phyloP scores from a whole-genome alignment of 2,329 filamentous ascomycete genomes.

The Cadophora sp. region DNA sequence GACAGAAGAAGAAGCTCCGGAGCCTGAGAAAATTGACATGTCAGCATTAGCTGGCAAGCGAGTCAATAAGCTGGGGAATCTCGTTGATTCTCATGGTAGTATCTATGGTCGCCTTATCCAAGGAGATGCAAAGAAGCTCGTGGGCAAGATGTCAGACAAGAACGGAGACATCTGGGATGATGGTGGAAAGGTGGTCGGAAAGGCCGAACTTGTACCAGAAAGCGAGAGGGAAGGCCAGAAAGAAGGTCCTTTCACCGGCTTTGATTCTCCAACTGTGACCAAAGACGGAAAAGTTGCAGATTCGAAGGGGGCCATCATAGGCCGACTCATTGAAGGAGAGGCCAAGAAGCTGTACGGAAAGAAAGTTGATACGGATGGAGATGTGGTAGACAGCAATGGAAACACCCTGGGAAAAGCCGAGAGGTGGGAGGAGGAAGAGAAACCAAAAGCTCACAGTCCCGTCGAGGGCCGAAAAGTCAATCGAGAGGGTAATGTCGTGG shows the following conservation, averaged over 20 bases:
- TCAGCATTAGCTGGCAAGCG: constrained; percentile 72
- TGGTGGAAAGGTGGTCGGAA: constrained; percentile 72
- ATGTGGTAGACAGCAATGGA: constrained; percentile 79
- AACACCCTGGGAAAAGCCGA: constrained; percentile 64
- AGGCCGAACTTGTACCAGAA: constrained; percentile 71
- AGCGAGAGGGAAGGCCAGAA: constrained; percentile 67
- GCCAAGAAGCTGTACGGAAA: constrained; percentile 75
- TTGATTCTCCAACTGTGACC: constrained; percentile 67
- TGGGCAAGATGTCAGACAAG: constrained; percentile 74
- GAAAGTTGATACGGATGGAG: constrained; percentile 80
- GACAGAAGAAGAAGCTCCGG: constrained; percentile 57
- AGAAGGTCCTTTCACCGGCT: constrained; percentile 74
- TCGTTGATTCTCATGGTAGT: constrained; percentile 59
- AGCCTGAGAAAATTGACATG: constrained; percentile 58
- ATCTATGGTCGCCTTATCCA: constrained; percentile 72
- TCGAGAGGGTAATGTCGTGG: constrained; percentile 63
- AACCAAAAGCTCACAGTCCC: constrained; percentile 57
- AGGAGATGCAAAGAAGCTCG: constrained; percentile 67
- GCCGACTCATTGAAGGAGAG: constrained; percentile 74
- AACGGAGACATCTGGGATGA: constrained; percentile 76
- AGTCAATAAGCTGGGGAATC: constrained; percentile 73
- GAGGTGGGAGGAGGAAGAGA: constrained; percentile 63
- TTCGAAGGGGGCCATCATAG: constrained; percentile 72
- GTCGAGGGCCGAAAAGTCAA: constrained; percentile 63
- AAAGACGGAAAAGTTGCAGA: constrained; percentile 75